Base-by-base conservation (phyloP, 2,329 filamentous ascomycete species). In the Microcera coccophila region DNA sequence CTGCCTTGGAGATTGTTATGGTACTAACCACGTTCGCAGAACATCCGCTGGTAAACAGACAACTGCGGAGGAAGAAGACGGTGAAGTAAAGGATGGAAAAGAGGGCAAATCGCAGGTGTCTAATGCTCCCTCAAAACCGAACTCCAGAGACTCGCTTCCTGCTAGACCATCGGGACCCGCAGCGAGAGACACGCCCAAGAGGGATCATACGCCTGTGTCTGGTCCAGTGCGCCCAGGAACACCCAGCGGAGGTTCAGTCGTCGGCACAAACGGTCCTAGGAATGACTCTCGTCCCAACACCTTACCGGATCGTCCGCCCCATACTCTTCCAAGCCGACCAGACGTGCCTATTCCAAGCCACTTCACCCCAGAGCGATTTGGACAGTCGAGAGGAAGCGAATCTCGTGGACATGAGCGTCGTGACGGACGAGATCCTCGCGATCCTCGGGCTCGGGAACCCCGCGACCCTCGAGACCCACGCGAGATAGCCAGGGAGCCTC, bases 41-140 rank as follows among this genome's bases (percentile, higher is more conserved):
- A 29, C 40, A 26, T 29, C 42, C 19, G 37, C 36, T 34, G 42
- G 49, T 43, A 64, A 57, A 31, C 48, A 48, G 35, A 39, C 42
- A 1, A 44, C 63, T 11, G 62, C 62, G 2, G 81, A 84, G 47
- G 78, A 79, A 40, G 85, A 89, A 60, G 85, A 89, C 57, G 85
- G 85, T 16, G 85, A 89, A 60, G 83, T 87, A 18, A 78, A 81
- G 49, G 84, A 87, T 54, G 71, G 69, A 24, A 80, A 60, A 37
- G 59, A 63, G 14, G 22, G 17, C 20, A 59, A 52, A 43, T 47
- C 47, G 10, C 53, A 53, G 20, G 39, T 36, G 10, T 32, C 45
- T 11, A 52, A 55, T 17, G 29, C 15, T 5, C 5, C 42, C 1
- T 32, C 48, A 15, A 55, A 48, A 31, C 10, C 43, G 8, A 28